Evolutionary conservation across 805 yeast genomes (phyloP).

Genomic region (Saccharomycopsis capsularis): DNA sequence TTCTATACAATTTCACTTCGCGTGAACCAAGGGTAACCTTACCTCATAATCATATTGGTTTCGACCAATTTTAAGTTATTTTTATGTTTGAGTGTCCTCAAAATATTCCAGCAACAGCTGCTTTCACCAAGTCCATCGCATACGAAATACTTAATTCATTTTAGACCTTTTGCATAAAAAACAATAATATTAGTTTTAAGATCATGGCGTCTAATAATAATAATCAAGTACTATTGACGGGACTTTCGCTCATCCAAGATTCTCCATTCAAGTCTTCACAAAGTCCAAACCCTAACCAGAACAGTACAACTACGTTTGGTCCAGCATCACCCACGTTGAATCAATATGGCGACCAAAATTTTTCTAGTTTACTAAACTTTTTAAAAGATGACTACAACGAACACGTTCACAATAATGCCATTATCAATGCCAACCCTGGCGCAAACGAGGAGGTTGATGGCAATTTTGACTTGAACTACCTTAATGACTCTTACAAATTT

Average conservation of each 20-base stretch:
- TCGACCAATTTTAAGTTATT: no score
- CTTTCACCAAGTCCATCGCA: background rate
- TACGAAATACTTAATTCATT: background rate
- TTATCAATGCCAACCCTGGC: conserved; percentile 5
- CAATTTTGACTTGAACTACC: conserved; percentile 9
- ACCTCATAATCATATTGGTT: no score
- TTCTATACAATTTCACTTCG: no score
- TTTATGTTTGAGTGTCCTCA: no score
- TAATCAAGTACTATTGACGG: conserved; percentile 19
- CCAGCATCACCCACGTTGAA: conserved; percentile 6
- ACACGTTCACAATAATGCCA: conserved; percentile 10
- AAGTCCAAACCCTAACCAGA: conserved; percentile 4
- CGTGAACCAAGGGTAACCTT: no score
- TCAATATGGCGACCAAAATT: conserved; percentile 7
- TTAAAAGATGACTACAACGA: conserved; percentile 15
- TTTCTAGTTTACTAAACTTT: conserved; percentile 6
- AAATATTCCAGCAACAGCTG: background rate
- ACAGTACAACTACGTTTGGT: background rate
- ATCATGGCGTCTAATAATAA: background rate
- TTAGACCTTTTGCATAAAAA: background rate
- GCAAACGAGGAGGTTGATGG: conserved; percentile 3
- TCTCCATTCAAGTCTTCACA: conserved; percentile 18
- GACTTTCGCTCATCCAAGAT: conserved; percentile 20
- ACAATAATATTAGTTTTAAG: background rate
- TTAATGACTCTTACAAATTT: conserved; percentile 21